A percentile compares a stretch with the other conserved stretches of the same genome.
phyloP scores from a whole-genome alignment of 1,139 yeast species.

The Candida sanyaensis region DNA sequence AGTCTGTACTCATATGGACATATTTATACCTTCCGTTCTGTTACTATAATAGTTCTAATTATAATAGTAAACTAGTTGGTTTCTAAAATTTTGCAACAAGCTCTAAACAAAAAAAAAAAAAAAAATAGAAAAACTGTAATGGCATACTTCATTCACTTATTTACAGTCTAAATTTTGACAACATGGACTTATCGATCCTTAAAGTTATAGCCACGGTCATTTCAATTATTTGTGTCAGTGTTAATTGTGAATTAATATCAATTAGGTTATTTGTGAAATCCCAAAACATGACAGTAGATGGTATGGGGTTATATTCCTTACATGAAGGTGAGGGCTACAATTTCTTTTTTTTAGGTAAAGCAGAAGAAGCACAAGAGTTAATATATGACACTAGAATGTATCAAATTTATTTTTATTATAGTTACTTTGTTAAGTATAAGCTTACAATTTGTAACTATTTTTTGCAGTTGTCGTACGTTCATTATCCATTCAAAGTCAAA shows the following conservation, averaged over 20 bases:
- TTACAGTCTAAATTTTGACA: neutral
- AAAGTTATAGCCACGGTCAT: neutral
- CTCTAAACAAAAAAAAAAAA: neutral
- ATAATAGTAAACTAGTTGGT: neutral
- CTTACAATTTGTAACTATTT: neutral
- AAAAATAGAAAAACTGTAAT: no score
- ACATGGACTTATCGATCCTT: neutral
- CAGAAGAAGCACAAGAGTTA: neutral
- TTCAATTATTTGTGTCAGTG: neutral
- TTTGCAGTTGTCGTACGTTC: conserved; percentile 2
- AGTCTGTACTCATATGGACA: no score
- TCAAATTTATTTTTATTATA: neutral
- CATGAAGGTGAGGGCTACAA: conserved; percentile 60
- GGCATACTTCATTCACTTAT: no score
- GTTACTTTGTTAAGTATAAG: neutral
- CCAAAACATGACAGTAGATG: conserved; percentile 20
- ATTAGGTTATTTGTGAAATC: conserved; percentile 19
- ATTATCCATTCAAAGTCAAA: conserved; percentile 2
- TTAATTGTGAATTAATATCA: neutral
- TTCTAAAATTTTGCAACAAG: neutral
- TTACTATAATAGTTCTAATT: no score
- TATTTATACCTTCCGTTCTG: no score
- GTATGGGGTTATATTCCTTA: conserved; percentile 27
- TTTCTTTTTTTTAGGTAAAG: conserved; percentile 34
- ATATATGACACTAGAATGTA: conserved; percentile 3